These are phyloP conservation scores for Russula brevipes DNA, from an alignment of 768 basidiomycete genomes.

Conservation along the genomic window DNA sequence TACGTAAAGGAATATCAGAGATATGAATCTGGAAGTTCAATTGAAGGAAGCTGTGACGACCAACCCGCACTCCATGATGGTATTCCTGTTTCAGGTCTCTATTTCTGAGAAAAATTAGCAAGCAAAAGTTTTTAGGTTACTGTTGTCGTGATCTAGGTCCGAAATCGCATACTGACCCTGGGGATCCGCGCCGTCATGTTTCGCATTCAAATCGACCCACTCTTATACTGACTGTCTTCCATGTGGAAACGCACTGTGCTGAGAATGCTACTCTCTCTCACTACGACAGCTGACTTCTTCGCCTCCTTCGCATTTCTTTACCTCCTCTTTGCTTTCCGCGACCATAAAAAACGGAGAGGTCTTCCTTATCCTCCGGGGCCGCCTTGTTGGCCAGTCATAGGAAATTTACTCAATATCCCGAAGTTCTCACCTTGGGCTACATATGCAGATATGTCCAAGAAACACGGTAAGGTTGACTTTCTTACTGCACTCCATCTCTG, in stretches of 20 bases:
- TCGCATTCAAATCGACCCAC: no score
- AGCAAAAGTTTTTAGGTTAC: no score
- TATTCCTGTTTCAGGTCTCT: no score
- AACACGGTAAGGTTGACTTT: neutral
- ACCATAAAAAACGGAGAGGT: neutral
- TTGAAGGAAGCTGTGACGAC: no score
- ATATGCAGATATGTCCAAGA: neutral
- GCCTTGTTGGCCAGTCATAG: neutral
- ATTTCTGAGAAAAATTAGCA: no score
- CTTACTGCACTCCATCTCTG: neutral
- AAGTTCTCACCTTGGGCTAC: neutral
- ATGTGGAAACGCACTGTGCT: no score
- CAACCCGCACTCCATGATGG: no score
- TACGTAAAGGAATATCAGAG: no score
- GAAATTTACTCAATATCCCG: slow-evolving; percentile 9
- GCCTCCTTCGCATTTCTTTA: neutral
- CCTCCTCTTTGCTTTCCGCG: neutral
- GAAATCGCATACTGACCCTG: no score
- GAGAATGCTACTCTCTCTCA: neutral
- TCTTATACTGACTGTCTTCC: neutral
- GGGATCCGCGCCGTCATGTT: no score
- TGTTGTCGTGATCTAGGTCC: no score
- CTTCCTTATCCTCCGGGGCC: slow-evolving; percentile 11
- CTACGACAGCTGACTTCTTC: neutral
- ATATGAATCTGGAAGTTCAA: no score